Evolutionary conservation across 1,284 basidiomycete genomes (phyloP).

Genomic region (Mycosarcoma mackinlayi): DNA sequence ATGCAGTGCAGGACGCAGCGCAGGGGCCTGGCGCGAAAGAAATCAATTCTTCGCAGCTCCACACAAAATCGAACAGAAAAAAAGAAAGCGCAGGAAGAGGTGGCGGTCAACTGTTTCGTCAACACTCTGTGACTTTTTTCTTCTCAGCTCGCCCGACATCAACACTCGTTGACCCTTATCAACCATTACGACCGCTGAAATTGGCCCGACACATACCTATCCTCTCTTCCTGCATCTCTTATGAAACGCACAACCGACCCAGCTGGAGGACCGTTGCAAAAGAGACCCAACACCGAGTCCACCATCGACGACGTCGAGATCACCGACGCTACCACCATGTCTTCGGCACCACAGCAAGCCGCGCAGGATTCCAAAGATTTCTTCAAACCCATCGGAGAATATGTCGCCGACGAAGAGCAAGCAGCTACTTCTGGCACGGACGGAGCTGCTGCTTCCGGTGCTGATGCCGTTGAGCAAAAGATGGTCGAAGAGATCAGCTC

Average conservation of each 20-base stretch:
- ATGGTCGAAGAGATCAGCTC: conserved; percentile 76
- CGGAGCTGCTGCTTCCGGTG: conserved; percentile 10
- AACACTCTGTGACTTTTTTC: conserved; percentile 2
- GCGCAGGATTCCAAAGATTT: conserved; percentile 38
- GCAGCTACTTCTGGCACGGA: neutral
- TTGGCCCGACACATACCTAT: too few relatives aligned
- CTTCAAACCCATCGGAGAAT: conserved; percentile 59
- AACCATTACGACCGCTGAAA: neutral
- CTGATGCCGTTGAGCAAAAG: conserved; percentile 42
- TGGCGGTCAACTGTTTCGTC: neutral
- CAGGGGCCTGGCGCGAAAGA: too few relatives aligned
- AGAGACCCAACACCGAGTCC: conserved; percentile 42
- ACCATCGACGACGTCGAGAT: conserved; percentile 32
- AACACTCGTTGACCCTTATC: neutral
- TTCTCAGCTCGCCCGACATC: conserved; percentile 1
- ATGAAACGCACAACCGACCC: conserved; percentile 48
- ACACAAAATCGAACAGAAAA: neutral
- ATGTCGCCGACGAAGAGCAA: conserved; percentile 37
- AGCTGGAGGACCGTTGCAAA: conserved; percentile 31
- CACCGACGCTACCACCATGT: conserved; percentile 39
- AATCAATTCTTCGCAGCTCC: conserved; percentile 4
- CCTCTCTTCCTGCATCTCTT: neutral
- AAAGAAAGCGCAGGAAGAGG: too few relatives aligned
- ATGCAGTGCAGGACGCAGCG: too few relatives aligned
- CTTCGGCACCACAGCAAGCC: conserved; percentile 12